Base-by-base conservation (phyloP, 257 asterid genomes). In the Ilex aquifolium region DNA sequence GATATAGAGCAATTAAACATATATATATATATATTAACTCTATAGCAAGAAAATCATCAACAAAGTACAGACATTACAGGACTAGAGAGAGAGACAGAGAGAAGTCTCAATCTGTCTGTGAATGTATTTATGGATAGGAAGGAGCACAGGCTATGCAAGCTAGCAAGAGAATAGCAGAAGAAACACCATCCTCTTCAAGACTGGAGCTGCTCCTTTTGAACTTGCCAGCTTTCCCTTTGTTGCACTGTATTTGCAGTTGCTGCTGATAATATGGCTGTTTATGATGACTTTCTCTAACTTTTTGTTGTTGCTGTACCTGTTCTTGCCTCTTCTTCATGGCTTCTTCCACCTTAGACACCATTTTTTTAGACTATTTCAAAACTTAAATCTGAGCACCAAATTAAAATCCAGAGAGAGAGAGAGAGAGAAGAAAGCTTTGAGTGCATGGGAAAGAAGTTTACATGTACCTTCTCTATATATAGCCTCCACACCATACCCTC, bases 111-210 rank as follows among this genome's bases (percentile, higher is more conserved):
- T 21, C 27, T 21, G 27, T 21, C 27, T 21, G 27, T 36, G 42
- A 36, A 36, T 36, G 42, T 4, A 8, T 36, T 36, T 36, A 36
- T 36, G 8, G 42, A 36, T 36, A 57, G 12, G 77, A 62, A 15
- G 87, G 80, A 3, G 80, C 65, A 77, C 84, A 84, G 60, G 90
- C 93, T 64, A 87, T 72, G 66, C 94, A 87, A 72, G 95, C 95
- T 0, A 87, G 82, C 60, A 85, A 74, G 39, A 87, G 69, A 65
- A 87, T 82, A 57, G 93, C 88, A 59, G 88, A 78, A 71, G 95
- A 87, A 72, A 79, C 64, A 32, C 88, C 95, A 76, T 87, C 95
- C 74, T 84, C 83, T 73, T 87, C 83, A 51, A 77, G 74, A 79
- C 59, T 76, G n/a, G 85, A 82, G 4, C 66, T 74, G 75, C 94